Base-by-base conservation (phyloP, 2,329 filamentous ascomycete species). In the Didymella lethalis region DNA sequence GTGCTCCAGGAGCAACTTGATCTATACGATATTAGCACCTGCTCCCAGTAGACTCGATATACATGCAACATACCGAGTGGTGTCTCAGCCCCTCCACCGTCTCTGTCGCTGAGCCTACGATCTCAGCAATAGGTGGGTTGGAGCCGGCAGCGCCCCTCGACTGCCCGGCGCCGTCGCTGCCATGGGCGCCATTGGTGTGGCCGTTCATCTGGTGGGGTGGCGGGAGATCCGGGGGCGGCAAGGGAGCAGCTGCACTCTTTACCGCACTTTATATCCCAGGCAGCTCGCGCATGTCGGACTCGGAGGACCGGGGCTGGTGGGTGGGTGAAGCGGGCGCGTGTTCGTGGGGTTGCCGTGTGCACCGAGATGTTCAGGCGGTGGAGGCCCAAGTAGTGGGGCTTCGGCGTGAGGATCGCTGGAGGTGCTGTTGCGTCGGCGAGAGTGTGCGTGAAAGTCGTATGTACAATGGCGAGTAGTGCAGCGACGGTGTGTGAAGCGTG, bases 91-190 rank as follows among this genome's bases (percentile, higher is more conserved):
- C 65, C 41, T 74, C 66, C 4, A 76, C 75, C 48, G 73, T 76
- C 16, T 74, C 72, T 14, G 73, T 67, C 1, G 80, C 79, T 26
- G 75, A 73, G 26, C 73, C 76, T 54, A 78, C 68, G 23, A 83
- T 76, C 59, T 82, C 80, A 29, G 78, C 70, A 34, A 83, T 79
- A 62, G 81, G 78, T 4, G 75, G 73, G 44, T 65, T 68, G 25
- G 69, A 55, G 40, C 65, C 71, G 14, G 59, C 66, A 36, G 71
- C 25, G 29, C 61, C 62, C 45, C 62, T 68, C 16, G 66, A 55
- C 50, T 63, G 64, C 50, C 61, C 66, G 34, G 64, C 55, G 18
- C 63, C 71, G 59, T 70, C 61, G 68, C 67, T 65, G 60, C 58
- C 54, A 49, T 58, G 63, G 38, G 63, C 63, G 61, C 69, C 71